Conservation (phyloP, 164 flowering plant genomes). For the Brasenia schreberi region DNA sequence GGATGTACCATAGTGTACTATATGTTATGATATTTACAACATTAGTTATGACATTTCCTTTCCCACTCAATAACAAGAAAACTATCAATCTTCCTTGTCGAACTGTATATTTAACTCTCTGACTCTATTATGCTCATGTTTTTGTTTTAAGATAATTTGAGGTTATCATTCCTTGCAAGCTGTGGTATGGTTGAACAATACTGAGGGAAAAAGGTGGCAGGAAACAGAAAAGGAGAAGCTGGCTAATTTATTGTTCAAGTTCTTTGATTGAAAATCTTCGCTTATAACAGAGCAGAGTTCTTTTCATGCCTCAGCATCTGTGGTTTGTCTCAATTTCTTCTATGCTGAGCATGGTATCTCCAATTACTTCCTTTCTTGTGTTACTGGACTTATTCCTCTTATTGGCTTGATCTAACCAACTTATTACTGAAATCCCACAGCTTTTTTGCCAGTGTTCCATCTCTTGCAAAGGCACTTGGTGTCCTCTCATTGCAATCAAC, state of each 20-base stretch:
- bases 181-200: too few relatives aligned
- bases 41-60: too few relatives aligned
- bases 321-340: too few relatives aligned
- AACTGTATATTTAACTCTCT: too few relatives aligned
- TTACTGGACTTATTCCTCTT: neutral
- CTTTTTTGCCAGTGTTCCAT: conserved; percentile 37
- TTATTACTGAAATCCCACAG: conserved; percentile 93
- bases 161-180: too few relatives aligned
- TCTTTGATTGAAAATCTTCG: neutral
- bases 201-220: neutral
- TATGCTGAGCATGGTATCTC: neutral
- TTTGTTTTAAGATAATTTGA: too few relatives aligned
- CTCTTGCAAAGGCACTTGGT: conserved; percentile 43
- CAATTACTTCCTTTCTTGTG: neutral
- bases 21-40: too few relatives aligned
- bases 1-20: too few relatives aligned
- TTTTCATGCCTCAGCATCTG: neutral
- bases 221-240: neutral
- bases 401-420: conserved; percentile 6
- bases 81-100: too few relatives aligned
- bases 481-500: conserved; percentile 63
- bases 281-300: neutral
- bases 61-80: too few relatives aligned
- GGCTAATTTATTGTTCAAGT: neutral
- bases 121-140: too few relatives aligned